Conservation (phyloP, 2,329 filamentous ascomycete species). For the Mariannaea sp. region DNA sequence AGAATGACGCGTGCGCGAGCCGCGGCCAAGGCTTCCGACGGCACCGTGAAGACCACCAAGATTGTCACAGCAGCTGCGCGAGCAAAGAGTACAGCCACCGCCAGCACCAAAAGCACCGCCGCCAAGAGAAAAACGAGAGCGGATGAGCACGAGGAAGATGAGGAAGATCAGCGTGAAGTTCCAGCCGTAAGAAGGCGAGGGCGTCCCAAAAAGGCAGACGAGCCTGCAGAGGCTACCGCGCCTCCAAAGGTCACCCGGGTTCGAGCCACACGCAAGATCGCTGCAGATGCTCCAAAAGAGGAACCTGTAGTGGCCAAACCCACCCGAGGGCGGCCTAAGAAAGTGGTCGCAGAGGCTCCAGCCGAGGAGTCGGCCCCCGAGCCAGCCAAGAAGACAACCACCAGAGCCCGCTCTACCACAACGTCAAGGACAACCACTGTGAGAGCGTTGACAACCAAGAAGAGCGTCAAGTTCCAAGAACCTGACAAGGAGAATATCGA, state of each 20-base stretch:
- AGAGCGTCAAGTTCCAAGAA: conserved; percentile 67
- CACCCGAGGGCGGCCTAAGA: conserved; percentile 53
- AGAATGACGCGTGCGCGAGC: conserved; percentile 60
- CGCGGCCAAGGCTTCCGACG: conserved; percentile 48
- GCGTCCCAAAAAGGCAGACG: conserved; percentile 49
- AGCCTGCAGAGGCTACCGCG: conserved; percentile 30
- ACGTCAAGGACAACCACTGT: conserved; percentile 41
- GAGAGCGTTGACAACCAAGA: conserved; percentile 56
- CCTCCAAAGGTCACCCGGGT: conserved; percentile 39
- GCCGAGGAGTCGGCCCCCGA: conserved; percentile 35
- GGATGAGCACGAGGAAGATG: conserved; percentile 58
- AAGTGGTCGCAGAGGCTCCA: conserved; percentile 38
- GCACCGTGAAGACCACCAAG: conserved; percentile 48
- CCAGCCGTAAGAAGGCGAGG: conserved; percentile 47
- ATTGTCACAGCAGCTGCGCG: conserved; percentile 56
- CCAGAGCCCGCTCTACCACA: conserved; percentile 34
- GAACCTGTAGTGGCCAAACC: conserved; percentile 40
- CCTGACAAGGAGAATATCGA: conserved; percentile 67
- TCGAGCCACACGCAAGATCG: conserved; percentile 37
- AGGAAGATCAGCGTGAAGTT: conserved; percentile 44
- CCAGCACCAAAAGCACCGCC: conserved; percentile 42
- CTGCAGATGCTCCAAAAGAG: conserved; percentile 30
- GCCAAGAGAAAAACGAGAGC: conserved; percentile 57
- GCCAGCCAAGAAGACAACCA: conserved; percentile 43
- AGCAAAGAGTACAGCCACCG: conserved; percentile 48